A percentile compares a stretch with the other conserved stretches of the same genome.
Conservation (phyloP, 306 rosid species). For the Cucumis melo region DNA sequence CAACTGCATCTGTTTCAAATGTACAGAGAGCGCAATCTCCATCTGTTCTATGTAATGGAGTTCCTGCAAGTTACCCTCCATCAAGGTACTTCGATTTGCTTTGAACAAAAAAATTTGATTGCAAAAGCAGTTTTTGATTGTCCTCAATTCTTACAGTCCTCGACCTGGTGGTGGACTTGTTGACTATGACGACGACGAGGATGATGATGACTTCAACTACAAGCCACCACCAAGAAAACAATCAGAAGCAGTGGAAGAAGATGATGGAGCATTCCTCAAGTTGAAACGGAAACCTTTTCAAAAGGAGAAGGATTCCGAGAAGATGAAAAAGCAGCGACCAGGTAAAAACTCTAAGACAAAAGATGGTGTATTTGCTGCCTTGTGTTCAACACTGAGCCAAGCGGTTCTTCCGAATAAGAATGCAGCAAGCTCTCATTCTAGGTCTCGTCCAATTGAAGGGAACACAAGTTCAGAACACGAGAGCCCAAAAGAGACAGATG, state of each 20-base stretch:
- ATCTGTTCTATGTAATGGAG: constrained; percentile 61
- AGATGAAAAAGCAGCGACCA: constrained; percentile 51
- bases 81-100: constrained; percentile 30
- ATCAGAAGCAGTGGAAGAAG: constrained; percentile 46
- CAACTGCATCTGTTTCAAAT: constrained; percentile 55
- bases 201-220: constrained; percentile 55
- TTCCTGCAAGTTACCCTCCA: constrained; percentile 36
- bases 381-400: constrained; percentile 71
- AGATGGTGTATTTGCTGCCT: constrained; percentile 58
- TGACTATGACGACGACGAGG: constrained; percentile 92
- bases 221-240: constrained; percentile 79
- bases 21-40: constrained; percentile 34
- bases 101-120: not conserved
- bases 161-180: constrained; percentile 79
- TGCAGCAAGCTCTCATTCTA: constrained; percentile 18
- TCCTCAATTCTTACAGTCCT: constrained; percentile 26
- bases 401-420: constrained; percentile 59
- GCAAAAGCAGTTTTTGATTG: not conserved
- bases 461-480: constrained; percentile 28
- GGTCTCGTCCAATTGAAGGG: constrained; percentile 28
- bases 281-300: constrained; percentile 53
- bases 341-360: constrained; percentile 47
- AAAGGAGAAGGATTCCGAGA: constrained; percentile 54
- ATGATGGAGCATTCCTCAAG: constrained; percentile 57
- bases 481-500: constrained; percentile 22